Percentiles rank a stretch among this genome's conserved stretches.
Evolutionary conservation across 2,329 filamentous ascomycete genomes (phyloP).

Genomic region (Aotearoamyces nothofagi): DNA sequence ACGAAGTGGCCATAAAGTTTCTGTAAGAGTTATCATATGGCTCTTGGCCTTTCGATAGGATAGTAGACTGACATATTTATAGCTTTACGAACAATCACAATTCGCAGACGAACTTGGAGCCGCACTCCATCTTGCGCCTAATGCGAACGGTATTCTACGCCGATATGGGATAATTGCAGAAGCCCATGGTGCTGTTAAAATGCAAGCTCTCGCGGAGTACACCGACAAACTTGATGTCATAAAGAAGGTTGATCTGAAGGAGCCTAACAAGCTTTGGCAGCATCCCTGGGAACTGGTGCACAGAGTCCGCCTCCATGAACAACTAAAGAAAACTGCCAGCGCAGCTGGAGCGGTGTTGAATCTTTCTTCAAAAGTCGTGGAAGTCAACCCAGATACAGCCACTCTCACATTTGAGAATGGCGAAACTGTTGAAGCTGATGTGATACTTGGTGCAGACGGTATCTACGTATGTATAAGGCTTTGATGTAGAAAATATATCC

Average conservation of each 20-base stretch:
- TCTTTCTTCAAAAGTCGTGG: slow-evolving; percentile 26
- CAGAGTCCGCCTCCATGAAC: slow-evolving; percentile 34
- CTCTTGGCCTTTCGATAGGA: neutral
- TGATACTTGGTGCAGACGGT: slow-evolving; percentile 39
- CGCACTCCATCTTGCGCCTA: slow-evolving; percentile 47
- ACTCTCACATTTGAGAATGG: slow-evolving; percentile 30
- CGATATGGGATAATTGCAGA: slow-evolving; percentile 27
- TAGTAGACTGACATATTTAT: slow-evolving; percentile 1
- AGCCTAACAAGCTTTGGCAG: slow-evolving; percentile 29
- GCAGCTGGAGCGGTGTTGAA: slow-evolving; percentile 22
- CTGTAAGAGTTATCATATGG: slow-evolving; percentile 3
- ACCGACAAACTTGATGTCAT: slow-evolving; percentile 2
- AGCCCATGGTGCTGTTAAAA: slow-evolving; percentile 21
- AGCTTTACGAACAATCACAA: slow-evolving; percentile 40
- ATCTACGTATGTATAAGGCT: slow-evolving; percentile 27
- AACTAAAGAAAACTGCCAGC: slow-evolving; percentile 31
- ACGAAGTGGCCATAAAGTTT: slow-evolving; percentile 9
- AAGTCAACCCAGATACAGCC: slow-evolving; percentile 25
- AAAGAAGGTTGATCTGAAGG: slow-evolving; percentile 20
- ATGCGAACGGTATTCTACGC: slow-evolving; percentile 39
- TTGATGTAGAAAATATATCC: neutral
- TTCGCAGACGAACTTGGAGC: slow-evolving; percentile 42
- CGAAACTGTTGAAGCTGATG: slow-evolving; percentile 26
- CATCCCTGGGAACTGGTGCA: slow-evolving; percentile 37
- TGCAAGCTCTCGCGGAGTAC: slow-evolving; percentile 21